Evolutionary conservation across 257 asterid species (phyloP).

Genomic region (Solanum dulcamara): DNA sequence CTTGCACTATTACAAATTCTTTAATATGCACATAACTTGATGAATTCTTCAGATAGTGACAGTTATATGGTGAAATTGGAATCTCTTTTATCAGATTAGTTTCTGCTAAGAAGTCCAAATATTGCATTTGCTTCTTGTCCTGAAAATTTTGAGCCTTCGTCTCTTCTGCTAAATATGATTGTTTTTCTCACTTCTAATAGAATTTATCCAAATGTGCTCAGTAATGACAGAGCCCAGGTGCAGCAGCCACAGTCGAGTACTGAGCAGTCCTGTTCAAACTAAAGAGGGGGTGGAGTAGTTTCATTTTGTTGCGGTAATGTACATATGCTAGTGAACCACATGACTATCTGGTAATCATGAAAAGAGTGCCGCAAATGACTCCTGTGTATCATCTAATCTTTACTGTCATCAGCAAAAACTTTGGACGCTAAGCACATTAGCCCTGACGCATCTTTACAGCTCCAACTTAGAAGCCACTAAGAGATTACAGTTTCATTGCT

Average conservation of each 20-base stretch:
- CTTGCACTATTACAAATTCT: neutral
- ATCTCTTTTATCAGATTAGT: neutral
- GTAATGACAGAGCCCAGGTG: neutral
- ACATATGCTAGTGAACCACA: neutral
- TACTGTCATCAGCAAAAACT: neutral
- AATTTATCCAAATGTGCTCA: neutral
- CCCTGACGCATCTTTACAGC: neutral
- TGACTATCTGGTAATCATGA: neutral
- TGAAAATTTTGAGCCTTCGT: neutral
- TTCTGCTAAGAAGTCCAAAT: neutral
- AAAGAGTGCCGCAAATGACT: neutral
- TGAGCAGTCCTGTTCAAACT: neutral
- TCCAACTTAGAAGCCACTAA: neutral
- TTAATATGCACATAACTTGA: neutral
- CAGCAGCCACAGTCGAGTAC: neutral
- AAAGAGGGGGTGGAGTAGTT: neutral
- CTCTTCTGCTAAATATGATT: neutral
- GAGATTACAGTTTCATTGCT: neutral
- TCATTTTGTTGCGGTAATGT: neutral
- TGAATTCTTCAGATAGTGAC: neutral
- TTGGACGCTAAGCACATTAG: neutral
- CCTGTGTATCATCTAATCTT: neutral
- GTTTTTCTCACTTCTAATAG: neutral
- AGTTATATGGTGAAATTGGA: neutral
- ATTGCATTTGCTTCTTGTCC: neutral